These are phyloP conservation scores for Puccinellia tenuiflora DNA, from an alignment of 176 grass and related monocot genomes.

Conservation along the genomic window DNA sequence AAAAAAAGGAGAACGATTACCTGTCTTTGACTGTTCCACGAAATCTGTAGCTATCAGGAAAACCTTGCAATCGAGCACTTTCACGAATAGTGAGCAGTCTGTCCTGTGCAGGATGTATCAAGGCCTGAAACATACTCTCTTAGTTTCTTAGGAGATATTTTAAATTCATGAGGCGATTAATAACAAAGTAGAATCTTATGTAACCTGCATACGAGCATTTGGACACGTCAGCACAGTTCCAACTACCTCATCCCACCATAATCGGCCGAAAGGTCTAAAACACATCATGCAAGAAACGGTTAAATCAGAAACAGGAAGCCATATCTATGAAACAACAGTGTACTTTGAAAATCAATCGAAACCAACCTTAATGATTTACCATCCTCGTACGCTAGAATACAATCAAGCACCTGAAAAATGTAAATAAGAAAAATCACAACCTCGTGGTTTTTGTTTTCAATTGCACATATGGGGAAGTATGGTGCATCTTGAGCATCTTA, in stretches of 20 bases:
- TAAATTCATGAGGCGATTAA: constrained; percentile 23
- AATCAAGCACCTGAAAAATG: constrained; percentile 74
- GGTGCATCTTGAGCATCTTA: constrained; percentile 30
- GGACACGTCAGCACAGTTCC: constrained; percentile 76
- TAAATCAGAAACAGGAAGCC: constrained; percentile 7
- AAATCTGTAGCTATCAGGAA: constrained; percentile 88
- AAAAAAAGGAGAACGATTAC: constrained; percentile 22
- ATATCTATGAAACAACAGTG: neutral
- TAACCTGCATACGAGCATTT: constrained; percentile 65
- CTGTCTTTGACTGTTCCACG: constrained; percentile 76
- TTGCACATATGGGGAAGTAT: neutral
- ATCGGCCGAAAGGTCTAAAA: constrained; percentile 66
- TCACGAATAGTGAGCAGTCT: constrained; percentile 79
- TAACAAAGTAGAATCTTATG: constrained; percentile 6
- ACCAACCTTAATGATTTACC: constrained; percentile 78
- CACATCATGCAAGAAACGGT: constrained; percentile 9
- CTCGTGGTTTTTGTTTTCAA: neutral
- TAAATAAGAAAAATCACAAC: constrained; percentile 26
- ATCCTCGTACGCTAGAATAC: constrained; percentile 47
- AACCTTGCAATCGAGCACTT: constrained; percentile 88
- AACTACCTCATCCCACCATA: constrained; percentile 96
- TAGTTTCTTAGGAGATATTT: constrained; percentile 18
- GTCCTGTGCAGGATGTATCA: constrained; percentile 87
- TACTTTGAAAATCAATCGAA: constrained; percentile 1
- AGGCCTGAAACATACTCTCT: constrained; percentile 47